Evolutionary conservation across 2,329 filamentous ascomycete genomes (phyloP), one percentile per base, ranked within the genome.

Genomic region (Akanthomyces dipterigenus): DNA sequence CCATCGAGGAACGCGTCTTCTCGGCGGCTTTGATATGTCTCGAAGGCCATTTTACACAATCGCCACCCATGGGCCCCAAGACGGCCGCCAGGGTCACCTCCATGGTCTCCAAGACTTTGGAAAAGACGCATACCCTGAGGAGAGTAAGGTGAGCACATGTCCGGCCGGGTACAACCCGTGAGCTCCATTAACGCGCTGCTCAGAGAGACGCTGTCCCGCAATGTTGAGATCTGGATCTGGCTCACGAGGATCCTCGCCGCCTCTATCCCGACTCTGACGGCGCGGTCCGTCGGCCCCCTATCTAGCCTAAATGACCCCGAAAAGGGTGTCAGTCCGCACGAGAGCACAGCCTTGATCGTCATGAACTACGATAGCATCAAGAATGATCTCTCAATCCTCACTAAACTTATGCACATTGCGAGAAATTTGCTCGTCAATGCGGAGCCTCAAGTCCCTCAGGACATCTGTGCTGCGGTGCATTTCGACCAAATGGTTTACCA

Each of bases 401-500:
- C 87, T 75, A 87, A 86, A 73, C 75, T 88, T 62, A 84, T 88
- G 82, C 83, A 87, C 63, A 86, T 88, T 67, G 83, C 84, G 1
- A 76, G 85, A 55, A 88, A 88, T 64, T 75, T 88, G 63, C 77
- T 88, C 26, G 85, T 87, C 34, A 86, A 85, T 11, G 81, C 82
- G 8, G 82, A 87, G 67, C 84, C 85, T 14, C 82, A 86, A 67
- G 82, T 87, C 3, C 84, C 85, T 2, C 85, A 88, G 69, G 85
- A 88, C 65, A 78, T 88, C 8, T 88, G 85, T 62, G 83, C 84
- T 11, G 83, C 84, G 8, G 82, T 87, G 18, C 80, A 83, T 58
- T 87, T 88, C 64, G 84, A 88, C 66, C 83, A 86, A 67, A 85
- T 86, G 75, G 83, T 88, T 2, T 86, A 86, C 64, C 84, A 86